Evolutionary conservation across 1,284 basidiomycete genomes (phyloP), one percentile per base, ranked within the genome.

Genomic region (Cerioporus squamosus): DNA sequence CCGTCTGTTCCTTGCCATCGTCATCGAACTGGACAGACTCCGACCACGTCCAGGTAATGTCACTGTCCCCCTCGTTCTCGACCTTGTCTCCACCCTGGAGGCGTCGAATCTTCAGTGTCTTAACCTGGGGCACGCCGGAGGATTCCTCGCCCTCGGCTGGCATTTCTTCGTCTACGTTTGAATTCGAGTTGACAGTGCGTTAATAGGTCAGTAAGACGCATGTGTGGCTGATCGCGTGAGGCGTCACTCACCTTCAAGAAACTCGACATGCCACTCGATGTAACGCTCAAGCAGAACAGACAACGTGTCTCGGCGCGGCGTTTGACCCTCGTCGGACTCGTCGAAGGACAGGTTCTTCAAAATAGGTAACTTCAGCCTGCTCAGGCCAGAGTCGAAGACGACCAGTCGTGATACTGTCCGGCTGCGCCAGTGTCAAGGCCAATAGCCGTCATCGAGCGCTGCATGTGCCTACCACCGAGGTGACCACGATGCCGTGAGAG

Each of bases 311-410:
- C 62, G 40, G 43, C 49, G 51, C 17, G 43, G 52, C 15, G 45
- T 45, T 5, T 55, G 31, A 5, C 18, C 23, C 8, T 62, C 48
- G 24, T 38, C 43, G 10, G 39, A 55, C 2, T 65, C 55, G 1
- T 44, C 51, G 12, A 64, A 66, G n/a, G 67, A 63, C 2, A 67
- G 72, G 20, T 70, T 67, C 42, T 74, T 77, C 24, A 82, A 58
- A 10, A 90, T 74, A 0, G 89, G 88, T 3, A 90, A 75, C 60
- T 75, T 81, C 26, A 91, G 69, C 2, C 75, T 63, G 50, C 80
- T 75, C n/a, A 91, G 65, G 15, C 75, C 75, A 23, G 84, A 84
- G 66, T 91, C 89, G 65, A 91, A 91, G 22, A 91, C 69, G 2
- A 79, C 82, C 23, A 90, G 68, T 4, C 78, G 79, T 15, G 86